Evolutionary conservation across 805 yeast genomes (phyloP), one percentile per base, ranked within the genome.

Genomic region (Lipomyces orientalis): DNA sequence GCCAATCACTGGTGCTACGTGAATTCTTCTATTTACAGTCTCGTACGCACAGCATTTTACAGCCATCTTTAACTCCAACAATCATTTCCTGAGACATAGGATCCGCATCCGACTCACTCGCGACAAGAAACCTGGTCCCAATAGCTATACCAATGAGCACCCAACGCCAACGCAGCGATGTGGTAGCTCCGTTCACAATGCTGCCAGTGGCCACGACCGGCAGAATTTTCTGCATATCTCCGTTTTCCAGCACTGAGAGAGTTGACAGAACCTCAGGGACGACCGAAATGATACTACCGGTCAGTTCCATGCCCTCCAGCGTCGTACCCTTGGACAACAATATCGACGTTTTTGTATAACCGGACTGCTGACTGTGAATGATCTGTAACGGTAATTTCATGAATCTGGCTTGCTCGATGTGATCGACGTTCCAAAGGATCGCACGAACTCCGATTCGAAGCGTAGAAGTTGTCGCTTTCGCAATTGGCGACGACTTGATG

Each of bases 251-350:
- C 74, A n/a, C 6, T 19, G 49, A 14, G 19, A 57, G 49, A 19
- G 39, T 14, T 5, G 1, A 8, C 19, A 57, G 56, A 54, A 75
- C 73, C 6, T 75, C 73, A 6, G 71, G 69, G 3, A 76, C 69
- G 6, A 66, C 62, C 76, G 25, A 68, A 69, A 64, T 78, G 78
- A 9, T 70, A 14, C 68, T 57, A 1, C 61, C 67, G 37, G 76
- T 77, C 66, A 1, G 89, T 89, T 19, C 90, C 76, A 73, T 87
- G 90, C 0, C 90, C 90, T 31, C 90, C 90, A 2, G 90, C 90
- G 71, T 86, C 90, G 74, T 79, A 79, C 0, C 90, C 90, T 74
- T 87, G 90, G 33, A 82, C 79, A 7, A 83, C 78, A 3, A 84
- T 88, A 74, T 86, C 87, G 6, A 82, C 81, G 0, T 81, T 81